These are phyloP conservation scores for Aspergillus cavernicola DNA, from an alignment of 495 filamentous ascomycete species.

Conservation along the genomic window DNA sequence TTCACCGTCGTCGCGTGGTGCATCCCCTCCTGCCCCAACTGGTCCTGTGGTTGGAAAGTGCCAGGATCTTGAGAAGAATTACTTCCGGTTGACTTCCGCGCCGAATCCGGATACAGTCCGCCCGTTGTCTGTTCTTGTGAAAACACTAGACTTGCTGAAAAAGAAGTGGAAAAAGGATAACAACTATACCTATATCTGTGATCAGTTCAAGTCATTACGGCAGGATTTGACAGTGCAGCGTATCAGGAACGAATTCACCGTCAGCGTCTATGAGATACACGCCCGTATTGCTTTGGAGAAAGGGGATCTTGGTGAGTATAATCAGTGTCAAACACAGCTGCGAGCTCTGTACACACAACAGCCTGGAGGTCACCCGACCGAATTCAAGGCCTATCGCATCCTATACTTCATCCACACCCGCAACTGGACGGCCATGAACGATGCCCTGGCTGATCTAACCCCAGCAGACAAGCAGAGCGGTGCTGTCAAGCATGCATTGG, in stretches of 20 bases:
- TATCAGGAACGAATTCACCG: constrained; percentile 92
- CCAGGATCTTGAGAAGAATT: constrained; percentile 84
- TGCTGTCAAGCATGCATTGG: constrained; percentile 85
- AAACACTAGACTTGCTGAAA: constrained; percentile 84
- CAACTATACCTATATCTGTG: constrained; percentile 96
- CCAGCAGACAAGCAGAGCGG: constrained; percentile 82
- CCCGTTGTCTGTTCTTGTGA: constrained; percentile 72
- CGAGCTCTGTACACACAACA: constrained; percentile 82
- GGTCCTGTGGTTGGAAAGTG: constrained; percentile 86
- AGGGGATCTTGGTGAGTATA: constrained; percentile 99
- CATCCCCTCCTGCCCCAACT: constrained; percentile 51
- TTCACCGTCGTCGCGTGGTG: constrained; percentile 46
- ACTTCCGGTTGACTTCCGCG: constrained; percentile 86
- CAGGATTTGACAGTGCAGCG: constrained; percentile 98
- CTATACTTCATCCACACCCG: constrained; percentile 99
- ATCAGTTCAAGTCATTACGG: constrained; percentile 97
- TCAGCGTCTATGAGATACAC: constrained; percentile 95
- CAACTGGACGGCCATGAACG: constrained; percentile 97
- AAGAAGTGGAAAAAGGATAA: constrained; percentile 90
- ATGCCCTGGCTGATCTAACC: constrained; percentile 96
- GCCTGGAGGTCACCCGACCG: constrained; percentile 82
- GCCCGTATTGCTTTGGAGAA: constrained; percentile 97
- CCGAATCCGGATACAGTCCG: constrained; percentile 85
- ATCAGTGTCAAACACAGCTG: constrained; percentile 99
- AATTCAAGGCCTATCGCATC: constrained; percentile 99